Evolutionary conservation across 306 rosid genomes (phyloP), one percentile per base, ranked within the genome.

Genomic region (Vigna trinervia): DNA sequence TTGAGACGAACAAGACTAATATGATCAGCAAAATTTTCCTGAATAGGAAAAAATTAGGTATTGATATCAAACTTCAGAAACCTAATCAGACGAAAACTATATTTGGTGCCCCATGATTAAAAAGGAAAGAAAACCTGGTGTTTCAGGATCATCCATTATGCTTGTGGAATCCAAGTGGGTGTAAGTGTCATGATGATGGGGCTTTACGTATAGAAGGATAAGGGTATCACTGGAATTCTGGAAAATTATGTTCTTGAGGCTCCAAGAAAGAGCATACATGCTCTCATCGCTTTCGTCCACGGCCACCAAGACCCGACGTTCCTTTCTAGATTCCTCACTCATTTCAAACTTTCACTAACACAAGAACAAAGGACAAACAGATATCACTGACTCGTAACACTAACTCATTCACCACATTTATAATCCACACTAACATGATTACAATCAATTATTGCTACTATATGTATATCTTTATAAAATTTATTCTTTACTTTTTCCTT

Each of bases 251-350:
- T 92, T 90, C 71, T 78, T 81, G 46, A 92, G 82, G 76, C 90
- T 87, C 97, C 93, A 92, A 1, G 97, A 90, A 45, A 90, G 92
- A 8, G 93, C 93, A 64, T 87, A 58, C 83, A 76, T 51, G 84
- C 97, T 92, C 88, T 92, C 96, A 17, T 89, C 97, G 1, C 92
- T 86, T 32, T 83, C 92, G 41, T 90, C 96, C 17, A 92, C 92
- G 8, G 97, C 97, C 83, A 88, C 92, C 50, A 92, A 73, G 22
- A 92, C 85, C 80, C 80, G 83, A 48, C 97, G 81, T 64, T 85
- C 87, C 14, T 67, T 81, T 9, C 12, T 84, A 23, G 77, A 79
- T 78, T 46, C 83, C 15, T 84, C 84, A 28, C 85, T 82, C 97
- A 92, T 92, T 57, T 61, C 4, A 28, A 59, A 28, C 65, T 30